Evolutionary conservation across 257 asterid species (phyloP).

Genomic region (Penstemon barbatus): DNA sequence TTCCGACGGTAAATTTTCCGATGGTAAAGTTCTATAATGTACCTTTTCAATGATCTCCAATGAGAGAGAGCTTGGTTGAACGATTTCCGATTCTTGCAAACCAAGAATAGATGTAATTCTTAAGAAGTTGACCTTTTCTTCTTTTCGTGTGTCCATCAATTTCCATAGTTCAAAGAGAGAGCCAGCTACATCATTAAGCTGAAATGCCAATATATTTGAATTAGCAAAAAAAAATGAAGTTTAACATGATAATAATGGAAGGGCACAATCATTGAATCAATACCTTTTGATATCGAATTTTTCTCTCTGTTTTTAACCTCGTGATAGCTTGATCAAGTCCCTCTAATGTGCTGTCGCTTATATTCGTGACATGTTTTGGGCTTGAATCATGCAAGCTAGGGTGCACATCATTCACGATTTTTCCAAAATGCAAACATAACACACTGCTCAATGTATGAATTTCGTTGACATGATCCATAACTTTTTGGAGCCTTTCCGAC

Average conservation of each 20-base stretch:
- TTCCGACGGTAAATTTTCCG: too few relatives aligned
- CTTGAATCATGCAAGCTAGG: slow-evolving; percentile 75
- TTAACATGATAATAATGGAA: slow-evolving; percentile 18
- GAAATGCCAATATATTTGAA: slow-evolving; percentile 35
- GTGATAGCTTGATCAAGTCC: slow-evolving; percentile 72
- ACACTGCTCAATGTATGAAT: slow-evolving; percentile 80
- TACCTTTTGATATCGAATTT: slow-evolving; percentile 84
- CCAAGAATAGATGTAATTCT: slow-evolving; percentile 56
- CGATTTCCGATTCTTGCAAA: slow-evolving; percentile 60
- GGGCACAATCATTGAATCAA: neutral
- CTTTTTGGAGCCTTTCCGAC: slow-evolving; percentile 84
- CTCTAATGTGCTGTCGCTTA: slow-evolving; percentile 74
- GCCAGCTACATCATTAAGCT: slow-evolving; percentile 78
- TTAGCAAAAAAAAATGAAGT: slow-evolving; percentile 25
- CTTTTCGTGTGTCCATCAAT: slow-evolving; percentile 72
- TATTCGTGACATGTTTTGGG: slow-evolving; percentile 67
- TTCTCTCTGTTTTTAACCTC: slow-evolving; percentile 70
- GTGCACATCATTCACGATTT: slow-evolving; percentile 76
- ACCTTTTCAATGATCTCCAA: slow-evolving; percentile 77
- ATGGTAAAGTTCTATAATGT: too few relatives aligned
- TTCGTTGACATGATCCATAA: slow-evolving; percentile 76
- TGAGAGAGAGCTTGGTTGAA: slow-evolving; percentile 71
- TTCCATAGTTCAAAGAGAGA: slow-evolving; percentile 84
- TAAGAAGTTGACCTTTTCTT: slow-evolving; percentile 59
- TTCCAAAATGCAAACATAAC: slow-evolving; percentile 72